Evolutionary conservation across 2,329 filamentous ascomycete genomes (phyloP), one percentile per base, ranked within the genome.

Genomic region (Hypomyces perniciosus): DNA sequence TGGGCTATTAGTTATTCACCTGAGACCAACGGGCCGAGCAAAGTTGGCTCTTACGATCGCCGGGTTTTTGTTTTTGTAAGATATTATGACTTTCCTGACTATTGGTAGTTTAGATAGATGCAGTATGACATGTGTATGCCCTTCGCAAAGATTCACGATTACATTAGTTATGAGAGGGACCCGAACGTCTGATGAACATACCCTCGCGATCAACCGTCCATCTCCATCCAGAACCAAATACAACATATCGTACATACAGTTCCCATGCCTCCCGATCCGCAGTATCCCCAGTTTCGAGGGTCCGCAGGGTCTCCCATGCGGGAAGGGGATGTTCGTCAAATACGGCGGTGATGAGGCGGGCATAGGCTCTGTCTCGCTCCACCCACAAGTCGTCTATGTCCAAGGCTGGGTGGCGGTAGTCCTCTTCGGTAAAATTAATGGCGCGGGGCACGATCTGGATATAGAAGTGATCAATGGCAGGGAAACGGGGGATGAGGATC

Each of bases 301-400:
- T 65, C 20, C 62, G 65, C 8, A 80, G 62, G n/a, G 62, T 57
- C n/a, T 59, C 57, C 70, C 74, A 79, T 1, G 54, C 55, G 12
- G 53, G 60, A 2, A 57, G 56, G 6, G 59, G 60, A 4, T 54
- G 53, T 20, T 59, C 52, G 37, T 63, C 60, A n/a, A 72, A 62
- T 35, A 77, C 55, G 51, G 70, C 61, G 12, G 62, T 64, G 58
- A 74, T 67, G 29, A 82, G 67, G 31, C 75, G 60, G 4, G 66
- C 68, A 59, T 81, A 81, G 0, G 72, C 67, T 2, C 72, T 74
- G 52, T 76, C 71, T 10, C 78, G 72, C 61, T 82, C 78, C 65
- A 76, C 74, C 77, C 79, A 80, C 3, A 76, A 58, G 50, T 76
- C 73, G 1, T 65, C 63, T 10, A 67, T 59, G 13, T 74, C 68